phyloP scores from a whole-genome alignment of 2,329 filamentous ascomycete species.

The Aspergillus transmontanensis region DNA sequence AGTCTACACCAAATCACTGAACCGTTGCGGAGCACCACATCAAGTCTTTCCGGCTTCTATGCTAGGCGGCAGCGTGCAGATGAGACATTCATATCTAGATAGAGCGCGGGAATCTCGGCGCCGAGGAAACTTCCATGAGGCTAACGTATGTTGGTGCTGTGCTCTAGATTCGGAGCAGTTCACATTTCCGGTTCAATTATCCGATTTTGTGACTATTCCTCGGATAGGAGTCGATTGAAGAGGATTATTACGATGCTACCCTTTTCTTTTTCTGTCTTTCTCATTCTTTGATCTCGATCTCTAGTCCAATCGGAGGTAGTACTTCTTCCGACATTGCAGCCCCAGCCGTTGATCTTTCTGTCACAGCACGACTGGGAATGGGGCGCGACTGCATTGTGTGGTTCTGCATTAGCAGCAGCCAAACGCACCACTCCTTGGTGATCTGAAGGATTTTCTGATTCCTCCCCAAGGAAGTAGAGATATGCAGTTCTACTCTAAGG shows the following conservation, averaged over 20 bases:
- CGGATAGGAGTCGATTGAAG: not conserved
- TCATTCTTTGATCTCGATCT: not conserved
- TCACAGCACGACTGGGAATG: not conserved
- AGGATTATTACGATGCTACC: not conserved
- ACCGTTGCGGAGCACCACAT: conserved; percentile 17
- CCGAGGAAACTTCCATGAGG: conserved; percentile 16
- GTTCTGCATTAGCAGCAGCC: not conserved
- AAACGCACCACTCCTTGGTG: not conserved
- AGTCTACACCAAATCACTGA: conserved; percentile 15
- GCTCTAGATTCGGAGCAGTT: not conserved
- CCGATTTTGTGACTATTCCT: not conserved
- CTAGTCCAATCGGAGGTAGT: not conserved
- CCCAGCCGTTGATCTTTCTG: not conserved
- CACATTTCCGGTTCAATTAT: not conserved
- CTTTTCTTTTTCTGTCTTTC: not conserved
- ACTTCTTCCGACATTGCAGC: not conserved
- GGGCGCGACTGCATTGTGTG: not conserved
- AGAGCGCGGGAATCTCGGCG: conserved; percentile 2
- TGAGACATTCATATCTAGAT: conserved; percentile 8
- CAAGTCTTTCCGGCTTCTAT: conserved; percentile 12
- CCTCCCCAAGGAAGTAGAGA: not conserved
- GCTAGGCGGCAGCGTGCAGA: conserved; percentile 29
- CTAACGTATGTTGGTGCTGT: conserved; percentile 11
- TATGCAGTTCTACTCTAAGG: not conserved
- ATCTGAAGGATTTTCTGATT: not conserved